A percentile compares a stretch with the other conserved stretches of the same genome.
Evolutionary conservation across 1,284 basidiomycete species (phyloP).

Genomic region (Sutorius eximius): DNA sequence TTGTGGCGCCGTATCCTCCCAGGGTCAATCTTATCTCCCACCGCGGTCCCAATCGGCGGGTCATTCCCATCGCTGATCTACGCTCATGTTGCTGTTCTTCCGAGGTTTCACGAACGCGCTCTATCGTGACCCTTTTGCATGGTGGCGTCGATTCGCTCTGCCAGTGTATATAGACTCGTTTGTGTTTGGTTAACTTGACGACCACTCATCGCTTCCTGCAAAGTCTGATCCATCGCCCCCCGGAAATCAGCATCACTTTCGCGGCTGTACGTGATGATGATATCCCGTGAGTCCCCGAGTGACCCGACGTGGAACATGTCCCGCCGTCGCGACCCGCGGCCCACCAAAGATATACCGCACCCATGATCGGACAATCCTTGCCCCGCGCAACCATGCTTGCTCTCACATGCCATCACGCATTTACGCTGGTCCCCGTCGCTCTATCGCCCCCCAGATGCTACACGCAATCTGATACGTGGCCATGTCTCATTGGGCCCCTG

Average conservation of each 20-base stretch:
- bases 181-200: not conserved
- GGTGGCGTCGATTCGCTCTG: not conserved
- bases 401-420: conserved; percentile 6
- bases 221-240: conserved; percentile 2
- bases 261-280: conserved; percentile 27
- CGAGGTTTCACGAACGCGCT: not conserved
- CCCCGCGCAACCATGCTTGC: conserved; percentile 11
- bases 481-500: conserved; percentile 19
- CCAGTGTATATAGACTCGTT: not conserved
- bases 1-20: conserved; percentile 27
- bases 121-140: not conserved
- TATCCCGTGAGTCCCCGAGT: conserved; percentile 13
- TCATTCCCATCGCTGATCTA: conserved; percentile 17
- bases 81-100: not conserved
- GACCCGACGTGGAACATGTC: conserved; percentile 19
- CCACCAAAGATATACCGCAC: conserved; percentile 8
- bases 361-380: conserved; percentile 9
- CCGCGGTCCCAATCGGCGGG: conserved; percentile 8
- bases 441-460: conserved; percentile 19
- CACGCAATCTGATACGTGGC: conserved; percentile 28
- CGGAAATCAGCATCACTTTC: conserved; percentile 14
- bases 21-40: conserved; percentile 38
- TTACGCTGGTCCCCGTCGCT: conserved; percentile 7
- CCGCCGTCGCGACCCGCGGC: conserved; percentile 26
- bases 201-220: conserved; percentile 11